phyloP scores from a whole-genome alignment of 208 protist genomes.

The Leishmania major region DNA sequence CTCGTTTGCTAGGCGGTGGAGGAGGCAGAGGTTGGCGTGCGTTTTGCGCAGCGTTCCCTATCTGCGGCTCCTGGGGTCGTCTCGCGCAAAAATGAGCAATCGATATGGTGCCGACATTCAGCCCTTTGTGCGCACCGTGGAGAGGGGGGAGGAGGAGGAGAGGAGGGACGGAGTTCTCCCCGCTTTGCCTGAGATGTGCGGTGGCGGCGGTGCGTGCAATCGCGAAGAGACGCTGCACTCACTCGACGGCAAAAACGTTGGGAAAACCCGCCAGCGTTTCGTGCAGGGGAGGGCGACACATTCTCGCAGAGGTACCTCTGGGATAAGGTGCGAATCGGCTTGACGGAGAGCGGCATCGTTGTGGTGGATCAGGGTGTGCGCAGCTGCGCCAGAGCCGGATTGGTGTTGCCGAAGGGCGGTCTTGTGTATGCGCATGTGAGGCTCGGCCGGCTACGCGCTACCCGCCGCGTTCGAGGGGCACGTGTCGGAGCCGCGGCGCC shows the following conservation, averaged over 20 bases:
- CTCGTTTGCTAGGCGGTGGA: conserved; percentile 23
- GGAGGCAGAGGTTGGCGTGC: conserved; percentile 30
- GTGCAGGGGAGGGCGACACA: conserved; percentile 22
- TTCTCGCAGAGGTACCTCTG: conserved; percentile 46
- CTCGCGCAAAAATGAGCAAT: conserved; percentile 1
- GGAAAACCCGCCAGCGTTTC: conserved; percentile 20
- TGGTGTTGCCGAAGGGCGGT: conserved; percentile 31
- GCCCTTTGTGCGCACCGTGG: conserved; percentile 28
- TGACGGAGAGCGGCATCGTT: conserved; percentile 42
- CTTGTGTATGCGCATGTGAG: conserved; percentile 37
- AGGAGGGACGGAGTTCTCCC: neutral
- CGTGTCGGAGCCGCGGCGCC: conserved; percentile 33
- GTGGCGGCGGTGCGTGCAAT: conserved; percentile 27
- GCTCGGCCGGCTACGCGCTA: conserved; percentile 52
- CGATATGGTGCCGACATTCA: conserved; percentile 31
- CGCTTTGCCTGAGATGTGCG: conserved; percentile 34
- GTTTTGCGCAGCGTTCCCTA: conserved; percentile 7
- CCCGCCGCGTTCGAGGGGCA: conserved; percentile 49
- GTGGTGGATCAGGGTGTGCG: conserved; percentile 51
- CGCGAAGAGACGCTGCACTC: conserved; percentile 27
- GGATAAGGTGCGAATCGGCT: conserved; percentile 35
- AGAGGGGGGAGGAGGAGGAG: too few species aligned
- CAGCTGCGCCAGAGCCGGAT: conserved; percentile 31
- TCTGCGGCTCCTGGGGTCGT: neutral
- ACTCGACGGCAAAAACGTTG: conserved; percentile 17